Conservation (phyloP, 225 moss, liverwort and hornwort species). For the Thuidium tamariscinum region DNA sequence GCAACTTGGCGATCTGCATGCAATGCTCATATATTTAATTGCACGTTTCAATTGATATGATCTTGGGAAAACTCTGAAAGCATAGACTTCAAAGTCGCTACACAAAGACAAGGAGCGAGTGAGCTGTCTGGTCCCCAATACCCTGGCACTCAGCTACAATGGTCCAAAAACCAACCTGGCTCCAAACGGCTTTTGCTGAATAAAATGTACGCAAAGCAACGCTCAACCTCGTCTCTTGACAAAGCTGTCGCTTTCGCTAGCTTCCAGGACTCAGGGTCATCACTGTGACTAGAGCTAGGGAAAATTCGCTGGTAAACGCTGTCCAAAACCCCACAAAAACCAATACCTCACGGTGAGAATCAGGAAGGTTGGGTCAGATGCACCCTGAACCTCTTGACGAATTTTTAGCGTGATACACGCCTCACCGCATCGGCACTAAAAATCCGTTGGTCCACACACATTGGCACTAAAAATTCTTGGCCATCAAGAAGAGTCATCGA, state of each 20-base stretch:
- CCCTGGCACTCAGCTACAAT: neutral
- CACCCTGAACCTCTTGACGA: neutral
- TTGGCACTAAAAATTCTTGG: neutral
- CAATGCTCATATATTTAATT: neutral
- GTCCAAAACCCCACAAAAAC: neutral
- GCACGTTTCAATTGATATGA: neutral
- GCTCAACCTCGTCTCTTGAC: neutral
- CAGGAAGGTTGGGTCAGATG: neutral
- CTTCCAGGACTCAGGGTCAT: neutral
- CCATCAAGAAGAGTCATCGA: neutral
- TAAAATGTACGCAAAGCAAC: neutral
- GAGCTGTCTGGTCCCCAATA: neutral
- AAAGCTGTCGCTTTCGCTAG: neutral
- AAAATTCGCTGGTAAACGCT: neutral
- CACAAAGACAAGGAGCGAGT: neutral
- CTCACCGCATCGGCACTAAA: neutral
- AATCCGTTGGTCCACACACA: neutral
- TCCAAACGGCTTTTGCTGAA: neutral
- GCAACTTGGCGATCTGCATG: neutral
- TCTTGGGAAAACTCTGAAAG: neutral
- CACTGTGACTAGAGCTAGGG: neutral
- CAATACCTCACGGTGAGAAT: neutral
- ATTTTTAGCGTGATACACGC: neutral
- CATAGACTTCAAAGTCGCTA: neutral
- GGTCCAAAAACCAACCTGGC: neutral